phyloP scores from a whole-genome alignment of 1,139 yeast genomes.

The Sugiyamaella sp. region DNA sequence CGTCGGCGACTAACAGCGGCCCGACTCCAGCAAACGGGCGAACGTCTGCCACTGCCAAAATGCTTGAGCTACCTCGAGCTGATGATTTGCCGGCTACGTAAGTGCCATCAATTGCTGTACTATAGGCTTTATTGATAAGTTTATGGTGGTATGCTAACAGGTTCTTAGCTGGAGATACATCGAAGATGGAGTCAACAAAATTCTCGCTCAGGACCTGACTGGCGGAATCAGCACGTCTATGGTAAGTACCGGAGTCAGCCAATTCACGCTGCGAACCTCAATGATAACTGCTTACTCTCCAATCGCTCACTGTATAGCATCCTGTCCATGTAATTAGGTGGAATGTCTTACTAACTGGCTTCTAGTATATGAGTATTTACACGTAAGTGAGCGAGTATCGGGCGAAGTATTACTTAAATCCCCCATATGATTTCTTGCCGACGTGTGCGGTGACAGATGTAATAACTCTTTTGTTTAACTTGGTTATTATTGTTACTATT shows the following conservation, averaged over 20 bases:
- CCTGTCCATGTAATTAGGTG: neutral
- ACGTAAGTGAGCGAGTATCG: conserved; percentile 35
- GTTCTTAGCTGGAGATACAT: conserved; percentile 44
- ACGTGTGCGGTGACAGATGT: too few relatives aligned
- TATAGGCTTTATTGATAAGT: neutral
- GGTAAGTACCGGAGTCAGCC: conserved; percentile 30
- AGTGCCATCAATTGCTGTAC: conserved; percentile 16
- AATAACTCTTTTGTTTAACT: too few relatives aligned
- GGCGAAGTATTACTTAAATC: too few relatives aligned
- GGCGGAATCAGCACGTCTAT: conserved; percentile 43
- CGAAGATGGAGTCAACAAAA: conserved; percentile 44
- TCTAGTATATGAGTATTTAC: conserved; percentile 45
- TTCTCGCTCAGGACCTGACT: conserved; percentile 44
- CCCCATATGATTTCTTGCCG: too few relatives aligned
- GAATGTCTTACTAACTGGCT: conserved; percentile 9
- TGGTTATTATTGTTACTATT: too few relatives aligned
- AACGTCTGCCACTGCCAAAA: neutral
- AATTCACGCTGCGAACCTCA: too few relatives aligned
- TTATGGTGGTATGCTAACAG: neutral
- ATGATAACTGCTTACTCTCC: too few relatives aligned
- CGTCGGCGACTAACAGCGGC: conserved; percentile 8
- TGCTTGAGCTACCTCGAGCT: conserved; percentile 31
- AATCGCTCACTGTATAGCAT: neutral
- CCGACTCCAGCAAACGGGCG: conserved; percentile 3
- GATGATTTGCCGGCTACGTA: conserved; percentile 37